These are phyloP conservation scores for Arabidopsis suecica DNA, from an alignment of 345 rosid genomes.

Conservation along the genomic window DNA sequence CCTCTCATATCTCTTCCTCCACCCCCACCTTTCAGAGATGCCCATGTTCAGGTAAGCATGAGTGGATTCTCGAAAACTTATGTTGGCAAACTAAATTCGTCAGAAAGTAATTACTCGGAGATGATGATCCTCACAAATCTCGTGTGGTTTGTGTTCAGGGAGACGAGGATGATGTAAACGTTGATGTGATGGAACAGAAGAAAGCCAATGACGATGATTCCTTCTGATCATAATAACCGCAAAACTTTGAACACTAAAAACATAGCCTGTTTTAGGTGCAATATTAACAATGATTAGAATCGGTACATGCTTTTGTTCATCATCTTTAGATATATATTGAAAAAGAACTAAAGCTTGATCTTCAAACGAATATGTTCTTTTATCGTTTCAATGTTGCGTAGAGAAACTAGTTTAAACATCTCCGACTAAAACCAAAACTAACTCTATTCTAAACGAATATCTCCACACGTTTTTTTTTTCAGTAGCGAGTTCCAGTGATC, in stretches of 20 bases:
- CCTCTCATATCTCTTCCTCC: slow-evolving; percentile 56
- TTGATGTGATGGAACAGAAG: slow-evolving; percentile 32
- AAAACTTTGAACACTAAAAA: background rate
- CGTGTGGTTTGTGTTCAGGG: slow-evolving; percentile 36
- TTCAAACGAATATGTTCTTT: too few species aligned
- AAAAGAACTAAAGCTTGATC: too few species aligned
- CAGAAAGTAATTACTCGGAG: too few species aligned
- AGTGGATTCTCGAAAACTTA: slow-evolving; percentile 8
- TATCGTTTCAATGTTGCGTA: background rate
- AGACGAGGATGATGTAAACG: slow-evolving; percentile 51
- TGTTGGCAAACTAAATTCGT: background rate
- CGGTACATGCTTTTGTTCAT: slow-evolving; percentile 10
- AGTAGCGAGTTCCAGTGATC: background rate
- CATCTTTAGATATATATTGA: background rate
- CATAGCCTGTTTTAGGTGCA: slow-evolving; percentile 8
- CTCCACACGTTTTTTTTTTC: background rate
- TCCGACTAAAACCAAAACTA: too few species aligned
- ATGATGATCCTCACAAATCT: background rate
- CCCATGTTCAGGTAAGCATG: slow-evolving; percentile 46
- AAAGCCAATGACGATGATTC: slow-evolving; percentile 38
- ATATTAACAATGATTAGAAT: slow-evolving; percentile 7
- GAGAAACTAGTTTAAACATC: background rate
- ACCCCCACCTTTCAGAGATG: slow-evolving; percentile 51
- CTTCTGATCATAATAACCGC: slow-evolving; percentile 16
- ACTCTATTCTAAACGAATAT: too few species aligned